phyloP scores from a whole-genome alignment of 164 flowering plant species.

The Magnolia sinica region DNA sequence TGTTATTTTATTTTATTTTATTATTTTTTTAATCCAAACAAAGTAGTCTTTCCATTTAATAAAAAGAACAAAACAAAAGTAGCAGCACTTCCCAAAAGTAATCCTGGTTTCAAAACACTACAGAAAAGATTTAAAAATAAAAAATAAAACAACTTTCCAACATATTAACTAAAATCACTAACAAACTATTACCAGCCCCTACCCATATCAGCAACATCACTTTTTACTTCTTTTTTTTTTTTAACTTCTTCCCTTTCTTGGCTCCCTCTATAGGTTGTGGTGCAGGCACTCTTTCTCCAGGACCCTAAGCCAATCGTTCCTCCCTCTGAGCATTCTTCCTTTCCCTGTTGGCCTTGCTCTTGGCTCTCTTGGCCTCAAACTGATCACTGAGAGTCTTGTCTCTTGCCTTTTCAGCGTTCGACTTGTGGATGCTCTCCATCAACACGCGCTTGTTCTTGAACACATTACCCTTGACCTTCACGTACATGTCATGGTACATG shows the following conservation, averaged over 20 bases:
- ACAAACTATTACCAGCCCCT: background rate
- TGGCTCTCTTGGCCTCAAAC: constrained; percentile 24
- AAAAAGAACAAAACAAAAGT: no score
- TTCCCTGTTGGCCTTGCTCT: constrained; percentile 17
- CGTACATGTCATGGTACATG: no score
- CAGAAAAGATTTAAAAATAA: background rate
- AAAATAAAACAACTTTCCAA: background rate
- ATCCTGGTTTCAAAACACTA: no score
- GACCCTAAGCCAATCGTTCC: constrained; percentile 39
- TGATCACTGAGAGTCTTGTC: constrained; percentile 25
- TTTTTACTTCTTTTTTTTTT: no score
- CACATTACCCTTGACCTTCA: no score
- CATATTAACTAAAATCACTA: background rate
- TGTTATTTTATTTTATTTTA: no score
- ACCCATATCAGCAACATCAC: no score
- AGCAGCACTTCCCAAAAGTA: no score
- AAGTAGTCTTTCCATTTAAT: no score
- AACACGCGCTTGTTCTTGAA: no score
- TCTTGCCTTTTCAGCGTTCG: constrained; percentile 24
- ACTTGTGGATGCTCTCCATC: no score
- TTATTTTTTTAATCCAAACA: no score
- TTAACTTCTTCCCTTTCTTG: constrained; percentile 13
- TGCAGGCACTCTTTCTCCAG: constrained; percentile 6
- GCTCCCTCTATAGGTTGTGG: constrained; percentile 6
- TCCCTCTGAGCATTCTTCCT: constrained; percentile 41